Percentiles rank a stretch among this genome's conserved stretches.
These are phyloP conservation scores for Boletus fagicola DNA, from an alignment of 768 basidiomycete species.

Conservation along the genomic window DNA sequence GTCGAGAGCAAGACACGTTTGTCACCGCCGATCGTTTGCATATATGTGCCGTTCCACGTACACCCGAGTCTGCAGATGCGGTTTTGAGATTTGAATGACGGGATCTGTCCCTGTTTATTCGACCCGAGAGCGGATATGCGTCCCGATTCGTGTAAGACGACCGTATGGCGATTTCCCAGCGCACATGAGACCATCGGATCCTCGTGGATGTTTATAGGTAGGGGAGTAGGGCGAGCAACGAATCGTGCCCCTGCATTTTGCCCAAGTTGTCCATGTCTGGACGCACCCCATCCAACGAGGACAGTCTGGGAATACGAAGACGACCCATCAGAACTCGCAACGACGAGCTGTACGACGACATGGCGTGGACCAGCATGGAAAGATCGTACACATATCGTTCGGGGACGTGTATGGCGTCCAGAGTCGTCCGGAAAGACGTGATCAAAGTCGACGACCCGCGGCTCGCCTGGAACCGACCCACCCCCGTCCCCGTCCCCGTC, in stretches of 20 bases:
- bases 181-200: constrained; percentile 37
- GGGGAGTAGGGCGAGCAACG: constrained; percentile 25
- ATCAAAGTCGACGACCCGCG: constrained; percentile 14
- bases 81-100: constrained; percentile 30
- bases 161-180: constrained; percentile 55
- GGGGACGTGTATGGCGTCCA: constrained; percentile 16
- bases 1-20: constrained; percentile 42
- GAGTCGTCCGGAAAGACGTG: constrained; percentile 37
- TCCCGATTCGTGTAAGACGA: constrained; percentile 46
- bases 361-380: constrained; percentile 73
- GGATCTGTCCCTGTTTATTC: constrained; percentile 66
- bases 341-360: constrained; percentile 48
- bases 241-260: constrained; percentile 15
- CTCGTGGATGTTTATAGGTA: constrained; percentile 33
- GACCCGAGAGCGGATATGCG: constrained; percentile 59
- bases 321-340: constrained; percentile 22
- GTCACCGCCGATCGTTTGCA: constrained; percentile 27
- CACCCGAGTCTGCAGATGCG: constrained; percentile 44
- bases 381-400: constrained; percentile 37
- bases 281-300: constrained; percentile 79
- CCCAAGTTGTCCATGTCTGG: constrained; percentile 85
- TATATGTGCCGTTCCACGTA: constrained; percentile 82
- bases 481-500: no score
- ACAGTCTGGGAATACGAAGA: constrained; percentile 23
- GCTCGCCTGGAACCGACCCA: constrained; percentile 5